Conservation (phyloP, 495 filamentous ascomycete genomes). For the Rusavskia elegans region DNA sequence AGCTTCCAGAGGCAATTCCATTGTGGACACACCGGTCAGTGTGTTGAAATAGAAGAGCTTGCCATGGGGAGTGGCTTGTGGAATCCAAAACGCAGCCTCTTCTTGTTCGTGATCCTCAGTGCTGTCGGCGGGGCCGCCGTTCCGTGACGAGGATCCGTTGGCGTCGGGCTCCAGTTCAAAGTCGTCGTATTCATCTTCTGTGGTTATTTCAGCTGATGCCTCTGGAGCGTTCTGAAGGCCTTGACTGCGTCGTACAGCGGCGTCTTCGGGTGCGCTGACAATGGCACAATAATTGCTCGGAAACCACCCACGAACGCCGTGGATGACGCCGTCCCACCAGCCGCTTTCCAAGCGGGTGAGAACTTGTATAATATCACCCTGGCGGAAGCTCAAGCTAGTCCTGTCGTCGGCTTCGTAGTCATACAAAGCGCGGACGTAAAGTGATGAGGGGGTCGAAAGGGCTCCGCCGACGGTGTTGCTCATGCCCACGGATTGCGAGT, state of each 20-base stretch:
- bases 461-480: slow-evolving; percentile 49
- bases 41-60: slow-evolving; percentile 97
- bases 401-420: slow-evolving; percentile 95
- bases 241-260: slow-evolving; percentile 22
- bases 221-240: slow-evolving; percentile 33
- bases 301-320: slow-evolving; percentile 91
- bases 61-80: slow-evolving; percentile 87
- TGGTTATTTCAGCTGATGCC: slow-evolving; percentile 37
- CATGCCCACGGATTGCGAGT: slow-evolving; percentile 32
- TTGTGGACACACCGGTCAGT: slow-evolving; percentile 78
- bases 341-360: slow-evolving; percentile 94
- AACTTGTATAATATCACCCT: slow-evolving; percentile 93
- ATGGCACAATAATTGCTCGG: slow-evolving; percentile 95
- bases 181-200: slow-evolving; percentile 52
- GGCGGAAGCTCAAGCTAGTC: slow-evolving; percentile 87
- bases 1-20: slow-evolving; percentile 85
- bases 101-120: slow-evolving; percentile 66
- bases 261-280: slow-evolving; percentile 57
- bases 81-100: slow-evolving; percentile 94
- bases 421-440: slow-evolving; percentile 92
- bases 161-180: slow-evolving; percentile 51
- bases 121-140: slow-evolving; percentile 24
- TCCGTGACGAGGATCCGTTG: slow-evolving; percentile 37
- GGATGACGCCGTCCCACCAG: slow-evolving; percentile 98
- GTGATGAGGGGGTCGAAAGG: slow-evolving; percentile 51